Conservation (phyloP, 257 asterid genomes). For the Plectranthus barbatus region DNA sequence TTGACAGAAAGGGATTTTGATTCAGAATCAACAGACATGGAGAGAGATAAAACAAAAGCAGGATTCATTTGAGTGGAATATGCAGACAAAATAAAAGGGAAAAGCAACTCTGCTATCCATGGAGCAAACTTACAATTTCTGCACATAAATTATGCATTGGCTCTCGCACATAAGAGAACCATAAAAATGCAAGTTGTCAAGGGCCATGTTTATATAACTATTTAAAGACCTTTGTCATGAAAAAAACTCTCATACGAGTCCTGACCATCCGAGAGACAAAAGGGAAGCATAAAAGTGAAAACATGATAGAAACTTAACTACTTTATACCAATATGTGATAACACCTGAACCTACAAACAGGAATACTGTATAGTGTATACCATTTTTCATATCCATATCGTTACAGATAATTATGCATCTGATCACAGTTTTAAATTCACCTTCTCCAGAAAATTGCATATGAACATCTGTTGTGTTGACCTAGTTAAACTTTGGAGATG, state of each 20-base stretch:
- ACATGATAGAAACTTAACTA: not conserved
- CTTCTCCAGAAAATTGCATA: not conserved
- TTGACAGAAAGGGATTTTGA: not conserved
- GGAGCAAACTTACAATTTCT: not conserved
- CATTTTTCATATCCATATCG: not conserved
- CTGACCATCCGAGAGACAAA: constrained; percentile 1
- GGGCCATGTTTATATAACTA: not conserved
- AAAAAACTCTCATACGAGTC: not conserved
- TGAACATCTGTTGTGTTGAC: not conserved
- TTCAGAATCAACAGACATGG: not conserved
- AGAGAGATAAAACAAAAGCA: not conserved
- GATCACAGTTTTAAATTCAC: not conserved
- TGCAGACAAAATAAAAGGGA: not conserved
- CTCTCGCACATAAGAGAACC: constrained; percentile 1
- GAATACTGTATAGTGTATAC: not conserved
- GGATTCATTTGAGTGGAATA: constrained; percentile 4
- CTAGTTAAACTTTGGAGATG: not conserved
- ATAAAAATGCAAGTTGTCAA: not conserved
- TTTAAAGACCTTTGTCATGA: not conserved
- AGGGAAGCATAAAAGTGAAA: not conserved
- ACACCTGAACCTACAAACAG: not conserved
- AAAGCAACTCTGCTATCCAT: constrained; percentile 11
- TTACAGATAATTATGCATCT: not conserved
- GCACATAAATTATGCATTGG: constrained; percentile 5
- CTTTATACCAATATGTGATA: not conserved